These are phyloP conservation scores for Paraconiothyrium sp. DNA, from an alignment of 2,329 filamentous ascomycete genomes.

Conservation along the genomic window DNA sequence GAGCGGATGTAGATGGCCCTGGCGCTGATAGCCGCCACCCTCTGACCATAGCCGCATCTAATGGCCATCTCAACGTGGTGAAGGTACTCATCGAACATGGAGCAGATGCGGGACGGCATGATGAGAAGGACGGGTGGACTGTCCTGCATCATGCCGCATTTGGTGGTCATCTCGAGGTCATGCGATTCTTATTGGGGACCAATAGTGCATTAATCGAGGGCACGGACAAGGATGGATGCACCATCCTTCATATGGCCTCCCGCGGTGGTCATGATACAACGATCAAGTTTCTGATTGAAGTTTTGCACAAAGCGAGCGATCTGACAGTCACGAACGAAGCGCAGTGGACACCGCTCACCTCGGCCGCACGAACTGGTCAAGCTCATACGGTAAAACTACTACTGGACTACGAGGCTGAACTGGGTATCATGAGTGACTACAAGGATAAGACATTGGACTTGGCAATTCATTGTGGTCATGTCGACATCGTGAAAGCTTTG, in stretches of 20 bases:
- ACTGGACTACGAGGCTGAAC: neutral
- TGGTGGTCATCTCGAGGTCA: neutral
- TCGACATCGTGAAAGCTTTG: neutral
- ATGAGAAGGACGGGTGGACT: neutral
- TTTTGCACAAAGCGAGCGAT: neutral
- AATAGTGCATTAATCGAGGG: neutral
- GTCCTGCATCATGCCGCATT: neutral
- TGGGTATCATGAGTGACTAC: neutral
- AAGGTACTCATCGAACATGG: neutral
- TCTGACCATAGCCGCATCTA: neutral
- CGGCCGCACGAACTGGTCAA: neutral
- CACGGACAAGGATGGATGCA: neutral
- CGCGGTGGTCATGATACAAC: neutral
- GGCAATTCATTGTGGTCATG: neutral
- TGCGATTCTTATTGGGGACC: neutral
- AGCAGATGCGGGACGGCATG: neutral
- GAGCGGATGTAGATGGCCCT: neutral
- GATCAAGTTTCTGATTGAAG: neutral
- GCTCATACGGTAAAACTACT: neutral
- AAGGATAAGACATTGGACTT: neutral
- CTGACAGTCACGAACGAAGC: neutral
- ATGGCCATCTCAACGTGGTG: neutral
- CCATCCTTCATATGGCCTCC: neutral
- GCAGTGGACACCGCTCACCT: neutral
- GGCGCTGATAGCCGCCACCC: neutral